Conservation (phyloP, 1,284 basidiomycete genomes). For the Ceratobasidium sp. region DNA sequence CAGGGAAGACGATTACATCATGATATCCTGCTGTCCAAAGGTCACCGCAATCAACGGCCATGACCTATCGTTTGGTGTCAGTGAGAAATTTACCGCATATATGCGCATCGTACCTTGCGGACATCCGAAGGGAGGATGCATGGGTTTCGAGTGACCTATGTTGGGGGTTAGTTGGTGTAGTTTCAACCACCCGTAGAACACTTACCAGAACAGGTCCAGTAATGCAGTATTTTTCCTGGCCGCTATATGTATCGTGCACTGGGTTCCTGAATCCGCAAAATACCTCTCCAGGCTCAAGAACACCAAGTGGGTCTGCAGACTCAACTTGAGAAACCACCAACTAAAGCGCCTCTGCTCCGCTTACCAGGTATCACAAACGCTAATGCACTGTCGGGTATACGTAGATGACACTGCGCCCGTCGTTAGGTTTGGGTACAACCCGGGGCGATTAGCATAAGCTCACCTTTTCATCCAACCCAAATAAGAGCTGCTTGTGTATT, state of each 20-base stretch:
- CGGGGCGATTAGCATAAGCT: background rate
- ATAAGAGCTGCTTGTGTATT: conserved; percentile 29
- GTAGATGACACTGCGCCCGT: background rate
- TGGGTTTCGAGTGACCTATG: conserved; percentile 35
- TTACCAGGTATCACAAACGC: conserved; percentile 44
- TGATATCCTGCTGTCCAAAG: conserved; percentile 32
- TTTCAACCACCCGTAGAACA: background rate
- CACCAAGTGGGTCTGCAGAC: conserved; percentile 34
- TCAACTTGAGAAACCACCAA: background rate
- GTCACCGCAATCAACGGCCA: conserved; percentile 26
- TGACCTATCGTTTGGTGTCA: background rate
- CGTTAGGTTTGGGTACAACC: background rate
- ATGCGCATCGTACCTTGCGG: conserved; percentile 30
- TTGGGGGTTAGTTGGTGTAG: background rate
- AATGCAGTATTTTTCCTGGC: background rate
- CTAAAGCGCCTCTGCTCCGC: background rate
- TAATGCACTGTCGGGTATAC: conserved; percentile 16
- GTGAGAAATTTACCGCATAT: background rate
- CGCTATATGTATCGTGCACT: conserved; percentile 3
- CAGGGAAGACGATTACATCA: conserved; percentile 41
- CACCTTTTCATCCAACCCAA: conserved; percentile 41
- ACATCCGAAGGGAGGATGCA: conserved; percentile 40
- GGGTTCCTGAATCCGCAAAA: conserved; percentile 39
- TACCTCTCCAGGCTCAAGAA: conserved; percentile 26
- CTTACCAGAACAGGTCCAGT: conserved; percentile 29